Conservation (phyloP, 306 rosid genomes). For the Quercus mongolica region DNA sequence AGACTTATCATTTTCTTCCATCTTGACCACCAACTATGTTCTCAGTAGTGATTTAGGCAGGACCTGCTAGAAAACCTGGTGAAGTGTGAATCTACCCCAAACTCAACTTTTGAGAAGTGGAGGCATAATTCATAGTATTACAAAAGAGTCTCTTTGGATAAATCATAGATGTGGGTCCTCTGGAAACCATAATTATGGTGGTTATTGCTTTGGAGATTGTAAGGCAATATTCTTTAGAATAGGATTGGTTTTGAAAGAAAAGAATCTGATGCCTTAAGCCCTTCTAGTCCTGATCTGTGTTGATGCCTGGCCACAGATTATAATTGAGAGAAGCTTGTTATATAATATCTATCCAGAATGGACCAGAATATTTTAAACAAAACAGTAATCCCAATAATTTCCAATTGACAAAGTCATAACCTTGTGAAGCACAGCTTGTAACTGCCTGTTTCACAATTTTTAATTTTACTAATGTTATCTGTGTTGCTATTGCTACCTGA, state of each 20-base stretch:
- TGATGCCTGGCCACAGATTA: neutral
- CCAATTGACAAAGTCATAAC: neutral
- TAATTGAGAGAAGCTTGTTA: neutral
- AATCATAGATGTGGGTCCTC: neutral
- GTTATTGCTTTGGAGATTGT: neutral
- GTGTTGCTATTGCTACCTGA: neutral
- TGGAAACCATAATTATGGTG: neutral
- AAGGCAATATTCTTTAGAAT: neutral
- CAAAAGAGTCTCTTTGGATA: neutral
- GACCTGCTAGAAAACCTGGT: neutral
- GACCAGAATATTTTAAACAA: no score
- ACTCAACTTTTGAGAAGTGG: neutral
- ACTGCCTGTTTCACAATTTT: neutral
- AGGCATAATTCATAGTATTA: neutral
- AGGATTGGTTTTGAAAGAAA: neutral
- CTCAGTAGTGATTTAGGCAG: neutral
- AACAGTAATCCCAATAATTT: no score
- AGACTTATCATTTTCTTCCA: neutral
- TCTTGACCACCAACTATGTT: neutral
- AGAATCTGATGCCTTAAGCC: neutral
- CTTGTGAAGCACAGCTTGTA: neutral
- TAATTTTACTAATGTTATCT: neutral
- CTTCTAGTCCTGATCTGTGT: neutral
- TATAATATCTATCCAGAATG: neutral
- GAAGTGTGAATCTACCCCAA: neutral